These are phyloP conservation scores for Stachybotrys echinatus DNA, from an alignment of 2,329 filamentous ascomycete species.

Conservation along the genomic window DNA sequence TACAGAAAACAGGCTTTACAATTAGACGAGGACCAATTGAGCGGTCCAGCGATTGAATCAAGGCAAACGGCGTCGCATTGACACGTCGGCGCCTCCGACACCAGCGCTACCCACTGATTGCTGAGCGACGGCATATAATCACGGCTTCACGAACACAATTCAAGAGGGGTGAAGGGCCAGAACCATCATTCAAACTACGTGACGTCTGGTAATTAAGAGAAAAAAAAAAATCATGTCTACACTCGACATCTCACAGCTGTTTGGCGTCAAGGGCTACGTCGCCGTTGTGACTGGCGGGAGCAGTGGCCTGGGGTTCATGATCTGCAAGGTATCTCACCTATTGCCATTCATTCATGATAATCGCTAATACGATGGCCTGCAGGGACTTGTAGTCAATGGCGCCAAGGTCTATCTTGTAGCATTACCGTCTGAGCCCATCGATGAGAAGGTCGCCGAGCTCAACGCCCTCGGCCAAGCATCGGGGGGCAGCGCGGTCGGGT, in stretches of 20 bases:
- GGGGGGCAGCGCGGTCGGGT: constrained; percentile 34
- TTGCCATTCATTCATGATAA: neutral
- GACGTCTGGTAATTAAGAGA: too few relatives aligned
- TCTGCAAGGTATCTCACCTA: constrained; percentile 27
- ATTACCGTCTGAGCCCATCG: constrained; percentile 33
- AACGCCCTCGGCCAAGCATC: constrained; percentile 26
- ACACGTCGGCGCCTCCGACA: too few relatives aligned
- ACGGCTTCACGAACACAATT: too few relatives aligned
- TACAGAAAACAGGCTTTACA: too few relatives aligned
- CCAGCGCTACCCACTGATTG: too few relatives aligned
- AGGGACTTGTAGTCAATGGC: constrained; percentile 38
- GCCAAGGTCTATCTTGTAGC: constrained; percentile 40
- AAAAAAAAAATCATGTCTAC: constrained; percentile 9
- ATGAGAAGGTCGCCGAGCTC: constrained; percentile 29
- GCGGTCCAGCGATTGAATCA: too few relatives aligned
- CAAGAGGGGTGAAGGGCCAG: too few relatives aligned
- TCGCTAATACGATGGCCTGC: neutral
- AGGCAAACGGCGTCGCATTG: too few relatives aligned
- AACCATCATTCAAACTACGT: too few relatives aligned
- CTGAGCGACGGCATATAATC: too few relatives aligned
- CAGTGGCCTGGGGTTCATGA: constrained; percentile 42
- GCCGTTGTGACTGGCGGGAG: constrained; percentile 30
- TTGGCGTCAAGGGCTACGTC: constrained; percentile 23
- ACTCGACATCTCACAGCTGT: constrained; percentile 11
- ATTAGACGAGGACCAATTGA: too few relatives aligned